Evolutionary conservation across 2,329 filamentous ascomycete species (phyloP), one percentile per base, ranked within the genome.

Genomic region (Aspergillus vadensis): DNA sequence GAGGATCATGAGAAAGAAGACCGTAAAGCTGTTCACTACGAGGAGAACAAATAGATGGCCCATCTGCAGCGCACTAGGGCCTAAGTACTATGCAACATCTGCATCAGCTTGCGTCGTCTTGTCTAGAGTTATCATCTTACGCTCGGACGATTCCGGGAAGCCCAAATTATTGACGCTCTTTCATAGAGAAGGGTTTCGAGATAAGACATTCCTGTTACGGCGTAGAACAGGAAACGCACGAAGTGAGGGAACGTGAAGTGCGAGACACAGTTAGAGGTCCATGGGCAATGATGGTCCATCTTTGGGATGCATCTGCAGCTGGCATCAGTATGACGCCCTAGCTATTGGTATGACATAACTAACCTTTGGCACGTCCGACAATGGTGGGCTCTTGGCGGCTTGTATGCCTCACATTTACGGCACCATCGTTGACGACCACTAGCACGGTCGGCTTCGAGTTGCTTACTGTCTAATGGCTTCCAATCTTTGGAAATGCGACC

Each of bases 221-320:
- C 80, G 67, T 85, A 88, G 63, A 84, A 80, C 44, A 89, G 73
- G 70, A 88, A 88, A 21, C 86, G 85, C 15, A 88, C 73, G 70
- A 88, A 89, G 69, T 88, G 86, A 1, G 86, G 86, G 62, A 87
- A 84, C 0, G 86, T 88, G 65, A 83, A 83, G 72, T 88, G 83
- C 44, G 86, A 88, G 56, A 89, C 85, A 68, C 86, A 89, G 68
- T 88, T 88, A 36, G 76, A 78, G 23, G 86, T 88, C 86, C 86
- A 89, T 6, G 86, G 85, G 70, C 86, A 89, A 70, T 89, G 86
- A 69, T 88, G 85, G 70, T 88, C 85, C 85, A 87, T 87, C 72
- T 86, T 87, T 0, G 84, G 84, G 53, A 88, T 83, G 66, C 85
- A 87, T 74, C 84, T 86, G 53, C 15, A 36, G 12, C 25, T 14